phyloP scores from a whole-genome alignment of 805 yeast species.

The Helenozyma baotianmanensis region DNA sequence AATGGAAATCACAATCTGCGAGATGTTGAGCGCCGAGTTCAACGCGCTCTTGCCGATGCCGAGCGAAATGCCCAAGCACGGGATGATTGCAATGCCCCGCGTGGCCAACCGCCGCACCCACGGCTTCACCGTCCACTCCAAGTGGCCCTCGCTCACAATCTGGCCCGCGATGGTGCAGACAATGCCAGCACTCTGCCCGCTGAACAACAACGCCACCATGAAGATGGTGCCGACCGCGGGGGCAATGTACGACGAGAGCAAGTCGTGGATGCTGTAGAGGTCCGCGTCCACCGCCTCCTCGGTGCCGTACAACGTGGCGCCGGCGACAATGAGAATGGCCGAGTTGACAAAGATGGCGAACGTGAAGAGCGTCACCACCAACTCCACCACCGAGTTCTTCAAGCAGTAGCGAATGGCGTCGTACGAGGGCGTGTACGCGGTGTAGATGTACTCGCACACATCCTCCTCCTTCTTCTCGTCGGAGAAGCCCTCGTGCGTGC shows the following conservation, averaged over 20 bases:
- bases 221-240: slow-evolving; percentile 43
- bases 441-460: slow-evolving; percentile 13
- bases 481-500: slow-evolving; percentile 3
- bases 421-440: slow-evolving; percentile 38
- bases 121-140: slow-evolving; percentile 40
- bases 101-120: slow-evolving; percentile 43
- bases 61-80: slow-evolving; percentile 34
- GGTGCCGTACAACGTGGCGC: slow-evolving; percentile 35
- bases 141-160: slow-evolving; percentile 42
- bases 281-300: slow-evolving; percentile 46
- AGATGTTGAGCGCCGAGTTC: slow-evolving; percentile 40
- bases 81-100: slow-evolving; percentile 38
- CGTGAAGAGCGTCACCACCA: slow-evolving; percentile 35
- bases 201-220: slow-evolving; percentile 42
- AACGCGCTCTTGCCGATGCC: slow-evolving; percentile 41
- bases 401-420: slow-evolving; percentile 39
- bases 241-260: slow-evolving; percentile 39
- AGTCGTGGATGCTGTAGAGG: slow-evolving; percentile 39
- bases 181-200: slow-evolving; percentile 46
- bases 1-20: slow-evolving; percentile 42
- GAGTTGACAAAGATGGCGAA: slow-evolving; percentile 44
- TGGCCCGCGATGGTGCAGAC: slow-evolving; percentile 49
- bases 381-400: slow-evolving; percentile 35
- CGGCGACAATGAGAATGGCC: slow-evolving; percentile 42
- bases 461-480: neutral